Base-by-base conservation (phyloP, 305 asterid species). In the Vinca major region DNA sequence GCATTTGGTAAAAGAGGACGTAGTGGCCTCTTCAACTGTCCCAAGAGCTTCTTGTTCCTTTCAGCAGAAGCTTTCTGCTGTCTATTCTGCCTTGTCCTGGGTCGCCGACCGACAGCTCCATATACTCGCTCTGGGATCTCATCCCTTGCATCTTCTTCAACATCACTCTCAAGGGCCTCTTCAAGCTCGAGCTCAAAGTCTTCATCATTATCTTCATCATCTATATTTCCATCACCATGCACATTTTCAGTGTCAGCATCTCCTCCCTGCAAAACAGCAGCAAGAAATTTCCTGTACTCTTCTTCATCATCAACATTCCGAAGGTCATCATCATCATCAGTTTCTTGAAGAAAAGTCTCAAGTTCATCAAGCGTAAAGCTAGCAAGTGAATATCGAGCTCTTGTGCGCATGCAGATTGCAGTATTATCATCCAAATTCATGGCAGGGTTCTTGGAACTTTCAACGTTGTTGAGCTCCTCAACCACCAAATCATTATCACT, bases 141-240 rank as follows among this genome's bases (percentile, higher is more conserved):
- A 68, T 61, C 78, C 70, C 73, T 79, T 45, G 60, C 44, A 26
- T 74, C 78, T 33, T 81, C 83, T 67, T 93, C 99, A 44, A 85
- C 86, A 72, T 93, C 99, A 74, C 99, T 93, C 92, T 89, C 99
- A 69, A 90, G 84, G 69, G 99, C 96, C 84, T 93, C 97, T 80
- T 90, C 97, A 69, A 93, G 87, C 78, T 93, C 99, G 78, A 93
- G 95, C 87, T 90, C 99, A 83, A 93, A 90, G 71, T 93, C 99
- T 13, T 95, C 99, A 86, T 93, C 99, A 79, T 87, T 90, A 77
- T 90, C 97, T 77, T 90, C 99, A 70, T 90, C 98, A 68, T 93
- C 97, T 55, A 63, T 89, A 83, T 80, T 88, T 69, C 71, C 85
- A 75, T 73, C 87, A 60, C 66, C 95, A 60, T 77, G 84, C 51